These are phyloP conservation scores for Dothidotthia symphoricarpi DNA, from an alignment of 2,329 filamentous ascomycete genomes.

Conservation along the genomic window DNA sequence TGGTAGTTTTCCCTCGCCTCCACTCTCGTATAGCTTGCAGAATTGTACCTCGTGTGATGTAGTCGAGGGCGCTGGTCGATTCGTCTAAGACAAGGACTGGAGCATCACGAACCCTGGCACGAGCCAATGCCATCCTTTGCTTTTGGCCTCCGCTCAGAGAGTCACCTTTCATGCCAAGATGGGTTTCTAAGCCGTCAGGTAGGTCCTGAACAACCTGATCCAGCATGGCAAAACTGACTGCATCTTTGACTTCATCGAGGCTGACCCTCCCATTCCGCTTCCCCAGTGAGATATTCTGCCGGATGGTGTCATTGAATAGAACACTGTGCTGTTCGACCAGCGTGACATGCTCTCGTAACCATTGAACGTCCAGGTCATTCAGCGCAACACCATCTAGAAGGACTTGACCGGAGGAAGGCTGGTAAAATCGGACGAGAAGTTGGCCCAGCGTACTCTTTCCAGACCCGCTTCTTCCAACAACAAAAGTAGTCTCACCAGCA, in stretches of 20 bases:
- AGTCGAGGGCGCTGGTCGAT: constrained; percentile 80
- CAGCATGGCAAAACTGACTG: constrained; percentile 67
- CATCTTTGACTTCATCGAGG: constrained; percentile 57
- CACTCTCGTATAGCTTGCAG: constrained; percentile 75
- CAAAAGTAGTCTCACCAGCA: constrained; percentile 70
- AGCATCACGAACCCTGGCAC: constrained; percentile 73
- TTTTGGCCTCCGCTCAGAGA: constrained; percentile 80
- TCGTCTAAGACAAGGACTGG: constrained; percentile 85
- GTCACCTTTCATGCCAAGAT: constrained; percentile 67
- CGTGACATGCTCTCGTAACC: constrained; percentile 75
- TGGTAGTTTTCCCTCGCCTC: constrained; percentile 79
- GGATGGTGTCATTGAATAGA: constrained; percentile 78
- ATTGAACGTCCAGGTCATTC: constrained; percentile 61
- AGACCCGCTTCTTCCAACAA: constrained; percentile 83
- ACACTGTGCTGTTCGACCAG: constrained; percentile 79
- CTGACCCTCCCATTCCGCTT: constrained; percentile 53
- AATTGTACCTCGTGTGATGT: constrained; percentile 64
- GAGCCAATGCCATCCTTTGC: constrained; percentile 76
- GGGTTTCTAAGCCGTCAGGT: constrained; percentile 68
- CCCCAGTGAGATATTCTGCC: constrained; percentile 75
- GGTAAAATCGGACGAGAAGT: constrained; percentile 75
- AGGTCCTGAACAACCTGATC: constrained; percentile 65
- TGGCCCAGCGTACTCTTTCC: constrained; percentile 89
- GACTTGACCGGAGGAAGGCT: constrained; percentile 63
- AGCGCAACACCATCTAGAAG: constrained; percentile 65